A percentile compares a stretch with the other conserved stretches of the same genome.
Evolutionary conservation across 768 basidiomycete genomes (phyloP).

Genomic region (Gloeophyllum trabeum): DNA sequence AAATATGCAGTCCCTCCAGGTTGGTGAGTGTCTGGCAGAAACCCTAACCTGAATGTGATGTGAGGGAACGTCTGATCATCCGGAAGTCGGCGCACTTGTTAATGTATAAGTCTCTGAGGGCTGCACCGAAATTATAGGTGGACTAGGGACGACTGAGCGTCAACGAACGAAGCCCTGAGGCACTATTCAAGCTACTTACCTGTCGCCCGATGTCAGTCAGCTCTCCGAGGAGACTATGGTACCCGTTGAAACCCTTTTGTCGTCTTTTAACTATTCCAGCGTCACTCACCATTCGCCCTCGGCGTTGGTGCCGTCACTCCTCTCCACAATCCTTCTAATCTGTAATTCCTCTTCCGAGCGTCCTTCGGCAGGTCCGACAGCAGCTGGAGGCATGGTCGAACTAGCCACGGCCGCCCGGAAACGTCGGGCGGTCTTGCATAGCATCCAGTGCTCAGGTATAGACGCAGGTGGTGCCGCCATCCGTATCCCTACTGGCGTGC

Average conservation of each 20-base stretch:
- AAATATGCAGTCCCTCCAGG: slow-evolving; percentile 43
- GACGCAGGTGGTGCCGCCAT: slow-evolving; percentile 49
- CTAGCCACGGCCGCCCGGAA: slow-evolving; percentile 35
- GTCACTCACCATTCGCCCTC: slow-evolving; percentile 62
- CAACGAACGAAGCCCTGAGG: neutral
- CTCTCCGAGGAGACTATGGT: slow-evolving; percentile 58
- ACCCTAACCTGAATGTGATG: slow-evolving; percentile 36
- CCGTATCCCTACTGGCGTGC: slow-evolving; percentile 64
- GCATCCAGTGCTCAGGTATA: slow-evolving; percentile 58
- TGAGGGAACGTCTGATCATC: neutral
- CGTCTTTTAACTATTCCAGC: no score
- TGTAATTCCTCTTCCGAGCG: slow-evolving; percentile 13
- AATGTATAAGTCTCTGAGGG: slow-evolving; percentile 53
- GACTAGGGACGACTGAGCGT: slow-evolving; percentile 30
- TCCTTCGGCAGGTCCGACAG: slow-evolving; percentile 11
- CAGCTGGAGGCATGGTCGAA: no score
- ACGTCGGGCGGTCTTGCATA: slow-evolving; percentile 45
- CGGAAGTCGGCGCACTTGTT: slow-evolving; percentile 34
- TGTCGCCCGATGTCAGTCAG: slow-evolving; percentile 60
- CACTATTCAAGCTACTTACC: slow-evolving; percentile 34
- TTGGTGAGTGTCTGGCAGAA: slow-evolving; percentile 45
- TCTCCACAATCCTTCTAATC: slow-evolving; percentile 41
- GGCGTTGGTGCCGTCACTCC: slow-evolving; percentile 36
- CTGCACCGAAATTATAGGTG: slow-evolving; percentile 50
- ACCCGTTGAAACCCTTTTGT: no score